A percentile compares a stretch with the other conserved stretches of the same genome.
These are phyloP conservation scores for Phaeomoniella chlamydospora DNA, from an alignment of 2,329 filamentous ascomycete genomes.

Conservation along the genomic window DNA sequence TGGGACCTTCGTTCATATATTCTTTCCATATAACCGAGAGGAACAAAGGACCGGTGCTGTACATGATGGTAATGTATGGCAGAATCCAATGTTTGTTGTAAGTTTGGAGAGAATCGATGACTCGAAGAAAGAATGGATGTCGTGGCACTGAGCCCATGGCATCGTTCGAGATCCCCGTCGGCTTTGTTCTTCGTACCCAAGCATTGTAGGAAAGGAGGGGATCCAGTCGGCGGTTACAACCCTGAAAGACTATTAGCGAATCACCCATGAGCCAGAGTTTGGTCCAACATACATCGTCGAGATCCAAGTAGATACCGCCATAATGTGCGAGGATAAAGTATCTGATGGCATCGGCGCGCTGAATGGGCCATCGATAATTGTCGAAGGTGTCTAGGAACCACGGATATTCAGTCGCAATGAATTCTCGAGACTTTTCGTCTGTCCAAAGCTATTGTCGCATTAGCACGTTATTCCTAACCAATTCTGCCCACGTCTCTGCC, in stretches of 20 bases:
- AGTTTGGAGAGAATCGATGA: conserved; percentile 51
- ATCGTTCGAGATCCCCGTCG: conserved; percentile 70
- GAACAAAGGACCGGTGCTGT: conserved; percentile 62
- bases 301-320: conserved; percentile 68
- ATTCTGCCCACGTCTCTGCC: conserved; percentile 9
- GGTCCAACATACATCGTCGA: conserved; percentile 46
- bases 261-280: conserved; percentile 2
- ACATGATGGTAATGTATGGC: conserved; percentile 69
- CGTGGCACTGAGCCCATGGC: conserved; percentile 59
- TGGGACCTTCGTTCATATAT: conserved; percentile 39
- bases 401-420: conserved; percentile 59
- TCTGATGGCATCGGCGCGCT: conserved; percentile 63
- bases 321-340: conserved; percentile 68
- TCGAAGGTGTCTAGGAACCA: conserved; percentile 68
- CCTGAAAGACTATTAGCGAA: conserved; percentile 25
- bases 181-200: conserved; percentile 56
- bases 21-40: conserved; percentile 63
- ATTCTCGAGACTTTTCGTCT: conserved; percentile 51
- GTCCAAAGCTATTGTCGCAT: conserved; percentile 53
- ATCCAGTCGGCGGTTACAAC: conserved; percentile 54
- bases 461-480: background rate
- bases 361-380: conserved; percentile 59
- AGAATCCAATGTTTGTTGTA: conserved; percentile 57
- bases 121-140: conserved; percentile 60
- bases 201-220: conserved; percentile 54